These are phyloP conservation scores for Coleophoma cylindrospora DNA, from an alignment of 2,329 filamentous ascomycete species.

Conservation along the genomic window DNA sequence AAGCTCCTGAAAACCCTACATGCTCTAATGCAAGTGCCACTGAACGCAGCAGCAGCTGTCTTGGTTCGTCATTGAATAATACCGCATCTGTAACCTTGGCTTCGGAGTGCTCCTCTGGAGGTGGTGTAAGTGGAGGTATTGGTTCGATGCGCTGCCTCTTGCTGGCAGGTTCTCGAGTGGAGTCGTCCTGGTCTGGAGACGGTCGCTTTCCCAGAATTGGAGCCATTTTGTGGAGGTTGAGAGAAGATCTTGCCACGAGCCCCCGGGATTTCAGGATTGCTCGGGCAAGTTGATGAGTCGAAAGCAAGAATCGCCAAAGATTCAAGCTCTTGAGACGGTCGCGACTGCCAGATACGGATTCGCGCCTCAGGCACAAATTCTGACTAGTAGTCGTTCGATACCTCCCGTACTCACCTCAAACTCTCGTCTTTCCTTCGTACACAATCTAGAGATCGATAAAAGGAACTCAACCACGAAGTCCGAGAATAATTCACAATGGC, in stretches of 20 bases:
- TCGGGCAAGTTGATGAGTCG: too few species aligned
- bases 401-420: too few species aligned
- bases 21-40: slow-evolving; percentile 51
- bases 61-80: slow-evolving; percentile 24
- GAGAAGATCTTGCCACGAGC: not conserved
- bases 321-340: too few species aligned
- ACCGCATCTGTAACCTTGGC: not conserved
- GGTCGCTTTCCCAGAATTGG: slow-evolving; percentile 9
- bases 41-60: slow-evolving; percentile 41
- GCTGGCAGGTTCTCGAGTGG: slow-evolving; percentile 12
- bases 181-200: slow-evolving; percentile 19
- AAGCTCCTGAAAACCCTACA: slow-evolving; percentile 52
- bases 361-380: too few species aligned
- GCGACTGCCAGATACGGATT: too few species aligned
- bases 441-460: slow-evolving; percentile 18
- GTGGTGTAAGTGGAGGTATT: slow-evolving; percentile 15
- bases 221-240: slow-evolving; percentile 14
- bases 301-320: too few species aligned
- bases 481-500: slow-evolving; percentile 23
- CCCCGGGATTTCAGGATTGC: too few species aligned
- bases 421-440: too few species aligned
- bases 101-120: slow-evolving; percentile 14
- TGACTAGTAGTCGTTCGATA: too few species aligned
- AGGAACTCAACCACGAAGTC: slow-evolving; percentile 19
- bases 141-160: slow-evolving; percentile 20